Base-by-base conservation (phyloP, 2,329 filamentous ascomycete genomes). In the Alternaria conjuncta region DNA sequence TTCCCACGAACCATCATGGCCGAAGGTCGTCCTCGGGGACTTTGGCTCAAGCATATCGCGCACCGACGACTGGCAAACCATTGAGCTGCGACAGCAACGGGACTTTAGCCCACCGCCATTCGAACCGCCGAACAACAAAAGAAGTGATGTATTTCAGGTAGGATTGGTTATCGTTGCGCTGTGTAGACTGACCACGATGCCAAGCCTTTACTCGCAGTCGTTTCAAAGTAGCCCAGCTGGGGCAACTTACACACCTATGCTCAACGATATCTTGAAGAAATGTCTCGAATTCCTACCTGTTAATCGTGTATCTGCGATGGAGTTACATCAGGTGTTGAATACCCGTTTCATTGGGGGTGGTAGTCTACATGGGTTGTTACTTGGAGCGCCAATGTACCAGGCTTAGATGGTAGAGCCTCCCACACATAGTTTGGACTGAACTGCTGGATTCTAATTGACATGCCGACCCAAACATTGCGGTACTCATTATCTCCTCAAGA, bases 21-120 rank as follows among this genome's bases (percentile, higher is more conserved):
- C 32, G 15, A 36, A n/a, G n/a, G 32, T 36, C 2, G 32, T 36
- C n/a, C 32, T 36, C 32, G 32, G 32, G 5, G 32, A 36, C 4
- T 36, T 36, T 36, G 32, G 32, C 32, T 36, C 32, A 4, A 36
- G 32, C 32, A 36, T 36, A 36, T 36, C 32, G 15, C 0, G 32
- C 0, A 1, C 0, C 0, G 32, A 36, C 1, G 0, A n/a, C 0
- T 36, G 32, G 32, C 32, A n/a, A 9, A 5, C 15, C 4, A 36
- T 36, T n/a, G 32, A 36, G 32, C 32, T 36, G 2, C 32, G 32
- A 36, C 32, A 36, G 8, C 32, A 36, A 36, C 32, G 5, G 2
- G 32, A 36, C 8, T 36, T 36, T 9, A 36, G 8, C 0, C 32
- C 32, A 2, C 32, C 8, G 32, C 32, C 32, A 0, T 36, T 36